Percentiles rank a stretch among this genome's conserved stretches.
Conservation (phyloP, 2,329 filamentous ascomycete genomes). For the Pyricularia grisea region DNA sequence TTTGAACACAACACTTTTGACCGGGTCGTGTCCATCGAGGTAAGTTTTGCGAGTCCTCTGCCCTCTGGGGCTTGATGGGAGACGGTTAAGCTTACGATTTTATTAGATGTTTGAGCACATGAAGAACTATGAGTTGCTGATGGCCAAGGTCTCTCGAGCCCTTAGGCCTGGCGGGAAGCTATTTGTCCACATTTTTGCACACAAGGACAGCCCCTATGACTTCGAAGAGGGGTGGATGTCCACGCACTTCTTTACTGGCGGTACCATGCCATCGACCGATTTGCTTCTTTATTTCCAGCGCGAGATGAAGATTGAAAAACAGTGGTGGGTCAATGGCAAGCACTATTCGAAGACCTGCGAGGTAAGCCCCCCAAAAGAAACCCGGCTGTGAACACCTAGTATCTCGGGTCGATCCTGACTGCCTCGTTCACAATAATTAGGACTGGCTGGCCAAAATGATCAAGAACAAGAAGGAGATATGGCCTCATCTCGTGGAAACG, state of each 20-base stretch:
- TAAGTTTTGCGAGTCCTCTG: constrained; percentile 9
- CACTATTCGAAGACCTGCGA: constrained; percentile 65
- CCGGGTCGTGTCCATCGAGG: constrained; percentile 56
- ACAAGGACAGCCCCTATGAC: constrained; percentile 57
- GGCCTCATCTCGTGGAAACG: constrained; percentile 54
- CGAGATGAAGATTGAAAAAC: constrained; percentile 47
- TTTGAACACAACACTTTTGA: constrained; percentile 51
- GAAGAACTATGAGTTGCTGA: constrained; percentile 63
- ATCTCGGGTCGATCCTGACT: neutral
- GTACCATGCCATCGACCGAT: constrained; percentile 62
- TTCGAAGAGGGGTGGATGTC: constrained; percentile 69
- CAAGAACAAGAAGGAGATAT: constrained; percentile 47
- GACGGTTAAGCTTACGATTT: neutral
- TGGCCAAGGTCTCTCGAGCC: constrained; percentile 51
- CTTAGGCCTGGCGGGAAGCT: constrained; percentile 56
- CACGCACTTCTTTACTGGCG: constrained; percentile 63
- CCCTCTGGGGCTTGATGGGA: neutral
- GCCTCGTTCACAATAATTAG: constrained; percentile 16
- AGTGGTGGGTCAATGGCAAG: constrained; percentile 64
- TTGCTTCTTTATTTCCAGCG: constrained; percentile 58
- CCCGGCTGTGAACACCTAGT: neutral
- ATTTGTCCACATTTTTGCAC: constrained; percentile 60
- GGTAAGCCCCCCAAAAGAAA: constrained; percentile 23
- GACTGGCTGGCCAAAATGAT: constrained; percentile 56
- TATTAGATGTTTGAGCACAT: constrained; percentile 63